Percentiles rank a stretch among this genome's conserved stretches.
Evolutionary conservation across 2,329 filamentous ascomycete genomes (phyloP).

Genomic region (Aspergillus sp.): DNA sequence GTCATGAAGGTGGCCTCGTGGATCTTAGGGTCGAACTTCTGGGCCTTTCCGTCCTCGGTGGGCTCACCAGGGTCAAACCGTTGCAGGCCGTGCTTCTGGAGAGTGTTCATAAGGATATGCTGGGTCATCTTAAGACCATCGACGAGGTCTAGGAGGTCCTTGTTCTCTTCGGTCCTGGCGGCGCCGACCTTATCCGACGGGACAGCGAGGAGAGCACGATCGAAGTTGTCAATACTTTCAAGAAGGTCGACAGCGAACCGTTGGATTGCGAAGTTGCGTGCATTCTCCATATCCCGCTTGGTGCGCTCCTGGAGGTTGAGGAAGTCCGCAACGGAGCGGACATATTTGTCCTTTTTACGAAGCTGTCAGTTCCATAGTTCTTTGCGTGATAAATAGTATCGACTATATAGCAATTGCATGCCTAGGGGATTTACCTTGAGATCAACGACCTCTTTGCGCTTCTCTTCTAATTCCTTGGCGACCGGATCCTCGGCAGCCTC

Average conservation of each 20-base stretch:
- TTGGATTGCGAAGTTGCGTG: conserved; percentile 91
- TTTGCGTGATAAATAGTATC: background rate
- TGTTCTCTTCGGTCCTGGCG: conserved; percentile 54
- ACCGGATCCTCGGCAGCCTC: conserved; percentile 45
- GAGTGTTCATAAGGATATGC: conserved; percentile 77
- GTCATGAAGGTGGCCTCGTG: conserved; percentile 97
- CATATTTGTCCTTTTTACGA: conserved; percentile 76
- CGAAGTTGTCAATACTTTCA: conserved; percentile 94
- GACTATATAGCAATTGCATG: background rate
- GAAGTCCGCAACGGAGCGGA: conserved; percentile 93
- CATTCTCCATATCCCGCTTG: conserved; percentile 80
- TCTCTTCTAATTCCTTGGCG: conserved; percentile 69
- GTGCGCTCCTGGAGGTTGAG: conserved; percentile 97
- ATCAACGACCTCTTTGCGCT: conserved; percentile 72
- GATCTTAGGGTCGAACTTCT: conserved; percentile 93
- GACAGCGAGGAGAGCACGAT: conserved; percentile 82
- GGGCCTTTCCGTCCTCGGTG: conserved; percentile 53
- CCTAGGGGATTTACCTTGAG: conserved; percentile 67
- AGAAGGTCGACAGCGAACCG: conserved; percentile 91
- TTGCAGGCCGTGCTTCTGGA: conserved; percentile 93
- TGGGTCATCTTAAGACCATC: conserved; percentile 96
- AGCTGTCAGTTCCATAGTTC: background rate
- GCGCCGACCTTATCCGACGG: conserved; percentile 68
- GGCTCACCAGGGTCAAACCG: conserved; percentile 70
- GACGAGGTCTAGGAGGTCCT: conserved; percentile 78